A percentile compares a stretch with the other conserved stretches of the same genome.
Evolutionary conservation across 2,329 filamentous ascomycete species (phyloP).

Genomic region (Parastagonospora avenae): DNA sequence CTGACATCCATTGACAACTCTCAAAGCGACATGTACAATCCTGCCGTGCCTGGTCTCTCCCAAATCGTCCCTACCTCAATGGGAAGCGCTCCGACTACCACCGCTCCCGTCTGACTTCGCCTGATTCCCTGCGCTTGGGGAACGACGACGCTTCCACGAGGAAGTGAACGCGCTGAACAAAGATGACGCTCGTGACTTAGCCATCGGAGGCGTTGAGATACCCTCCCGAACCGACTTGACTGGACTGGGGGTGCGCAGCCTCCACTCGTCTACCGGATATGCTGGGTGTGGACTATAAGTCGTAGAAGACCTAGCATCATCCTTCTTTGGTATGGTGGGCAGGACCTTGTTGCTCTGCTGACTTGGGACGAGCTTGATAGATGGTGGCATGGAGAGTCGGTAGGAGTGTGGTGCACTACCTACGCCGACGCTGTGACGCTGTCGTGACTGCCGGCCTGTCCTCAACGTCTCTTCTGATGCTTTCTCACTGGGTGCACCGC

Average conservation of each 20-base stretch:
- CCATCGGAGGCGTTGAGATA: conserved; percentile 26
- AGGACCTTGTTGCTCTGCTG: conserved; percentile 11
- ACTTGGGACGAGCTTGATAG: conserved; percentile 22
- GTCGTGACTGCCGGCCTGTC: conserved; percentile 1
- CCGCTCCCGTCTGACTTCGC: not conserved
- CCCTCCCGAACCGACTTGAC: conserved; percentile 26
- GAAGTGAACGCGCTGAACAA: conserved; percentile 27
- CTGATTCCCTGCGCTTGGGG: not conserved
- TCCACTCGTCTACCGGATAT: conserved; percentile 34
- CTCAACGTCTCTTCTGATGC: not conserved
- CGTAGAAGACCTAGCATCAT: conserved; percentile 13
- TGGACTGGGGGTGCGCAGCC: conserved; percentile 34
- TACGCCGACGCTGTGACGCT: conserved; percentile 3
- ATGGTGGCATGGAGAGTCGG: conserved; percentile 32
- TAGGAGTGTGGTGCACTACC: conserved; percentile 9
- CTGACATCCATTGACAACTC: too few relatives aligned
- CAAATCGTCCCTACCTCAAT: not conserved
- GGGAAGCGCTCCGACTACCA: conserved; percentile 10
- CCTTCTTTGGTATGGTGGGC: conserved; percentile 25
- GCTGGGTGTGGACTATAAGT: conserved; percentile 29
- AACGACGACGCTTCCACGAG: conserved; percentile 30
- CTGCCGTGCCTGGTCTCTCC: not conserved
- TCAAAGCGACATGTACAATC: too few relatives aligned
- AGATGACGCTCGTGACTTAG: conserved; percentile 16
- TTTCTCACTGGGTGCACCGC: conserved; percentile 11